Conservation (phyloP, 2,329 filamentous ascomycete genomes). For the Cercospora sp. region DNA sequence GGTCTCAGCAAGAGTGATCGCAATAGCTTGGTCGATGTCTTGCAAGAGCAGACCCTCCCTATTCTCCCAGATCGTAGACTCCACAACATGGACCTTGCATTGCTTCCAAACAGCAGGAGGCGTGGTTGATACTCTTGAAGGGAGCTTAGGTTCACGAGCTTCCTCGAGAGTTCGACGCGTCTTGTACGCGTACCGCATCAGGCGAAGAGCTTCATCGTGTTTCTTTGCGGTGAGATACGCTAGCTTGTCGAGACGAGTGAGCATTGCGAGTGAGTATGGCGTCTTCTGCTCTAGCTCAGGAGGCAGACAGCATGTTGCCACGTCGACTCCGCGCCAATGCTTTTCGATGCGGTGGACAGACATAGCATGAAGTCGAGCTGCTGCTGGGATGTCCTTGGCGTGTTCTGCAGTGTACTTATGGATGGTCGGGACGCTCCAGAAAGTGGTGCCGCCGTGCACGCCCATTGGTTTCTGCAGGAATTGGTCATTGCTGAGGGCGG, state of each 20-base stretch:
- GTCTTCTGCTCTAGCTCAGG: constrained; percentile 9
- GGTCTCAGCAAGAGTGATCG: not conserved
- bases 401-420: not conserved
- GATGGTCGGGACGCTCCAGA: not conserved
- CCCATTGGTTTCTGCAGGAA: not conserved
- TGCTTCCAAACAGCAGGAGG: not conserved
- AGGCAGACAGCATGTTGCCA: constrained; percentile 2
- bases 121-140: not conserved
- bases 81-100: not conserved
- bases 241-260: not conserved
- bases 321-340: constrained; percentile 2
- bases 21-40: not conserved
- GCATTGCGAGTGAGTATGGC: constrained; percentile 17
- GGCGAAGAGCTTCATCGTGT: not conserved
- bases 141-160: not conserved
- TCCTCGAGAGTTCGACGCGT: not conserved
- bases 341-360: not conserved
- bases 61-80: not conserved
- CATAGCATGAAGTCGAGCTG: not conserved
- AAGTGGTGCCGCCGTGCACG: not conserved
- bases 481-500: not conserved
- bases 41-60: not conserved
- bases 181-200: not conserved
- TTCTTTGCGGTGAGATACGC: not conserved
- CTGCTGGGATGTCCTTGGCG: not conserved